Conservation (phyloP, 257 asterid genomes). For the Solanum peruvianum region DNA sequence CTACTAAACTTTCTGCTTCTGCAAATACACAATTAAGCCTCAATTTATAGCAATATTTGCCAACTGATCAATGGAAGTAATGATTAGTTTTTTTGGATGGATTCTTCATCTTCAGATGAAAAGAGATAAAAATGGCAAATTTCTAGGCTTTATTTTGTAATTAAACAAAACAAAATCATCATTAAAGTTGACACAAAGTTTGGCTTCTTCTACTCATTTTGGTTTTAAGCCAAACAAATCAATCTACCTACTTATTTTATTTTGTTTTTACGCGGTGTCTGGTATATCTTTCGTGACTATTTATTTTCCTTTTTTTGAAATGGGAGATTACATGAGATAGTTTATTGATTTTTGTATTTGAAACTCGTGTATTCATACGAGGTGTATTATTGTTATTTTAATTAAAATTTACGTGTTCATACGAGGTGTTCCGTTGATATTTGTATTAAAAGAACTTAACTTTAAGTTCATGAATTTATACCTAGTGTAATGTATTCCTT, state of each 20-base stretch:
- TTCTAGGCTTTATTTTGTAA: background rate
- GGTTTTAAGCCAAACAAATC: background rate
- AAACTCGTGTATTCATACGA: background rate
- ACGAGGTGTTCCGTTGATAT: background rate
- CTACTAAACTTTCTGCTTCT: background rate
- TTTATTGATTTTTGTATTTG: background rate
- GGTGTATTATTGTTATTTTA: background rate
- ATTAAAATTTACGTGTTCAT: background rate
- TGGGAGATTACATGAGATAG: no score
- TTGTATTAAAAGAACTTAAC: no score
- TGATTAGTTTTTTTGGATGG: background rate
- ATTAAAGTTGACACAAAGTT: background rate
- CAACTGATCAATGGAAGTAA: background rate
- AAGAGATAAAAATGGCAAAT: background rate
- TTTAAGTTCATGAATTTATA: no score
- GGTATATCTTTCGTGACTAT: background rate
- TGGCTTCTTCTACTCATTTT: background rate
- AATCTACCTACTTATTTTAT: background rate
- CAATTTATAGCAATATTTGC: background rate
- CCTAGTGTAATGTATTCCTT: no score
- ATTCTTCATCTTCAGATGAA: background rate
- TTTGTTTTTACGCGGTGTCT: background rate
- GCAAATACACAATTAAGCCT: background rate
- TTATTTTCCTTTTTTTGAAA: no score
- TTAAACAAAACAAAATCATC: background rate